Percentiles rank a stretch among this genome's conserved stretches.
These are phyloP conservation scores for Diaporthe ilicicola DNA, from an alignment of 2,329 filamentous ascomycete species.

Conservation along the genomic window DNA sequence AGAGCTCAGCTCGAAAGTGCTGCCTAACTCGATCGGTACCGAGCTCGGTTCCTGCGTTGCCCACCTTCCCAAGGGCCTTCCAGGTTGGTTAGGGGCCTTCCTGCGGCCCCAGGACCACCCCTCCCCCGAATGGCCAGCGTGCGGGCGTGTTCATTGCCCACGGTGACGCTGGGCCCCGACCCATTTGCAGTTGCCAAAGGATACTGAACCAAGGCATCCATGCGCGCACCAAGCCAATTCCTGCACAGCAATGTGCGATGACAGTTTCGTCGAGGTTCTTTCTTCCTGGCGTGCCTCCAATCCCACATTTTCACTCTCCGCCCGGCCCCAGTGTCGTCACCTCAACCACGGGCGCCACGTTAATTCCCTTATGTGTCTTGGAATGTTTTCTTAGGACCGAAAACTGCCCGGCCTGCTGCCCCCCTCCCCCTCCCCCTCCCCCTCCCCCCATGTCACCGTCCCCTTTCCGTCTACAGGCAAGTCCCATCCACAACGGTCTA, in stretches of 20 bases:
- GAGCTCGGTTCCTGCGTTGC: not conserved
- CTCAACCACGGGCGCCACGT: slow-evolving; percentile 27
- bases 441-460: not conserved
- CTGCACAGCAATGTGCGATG: slow-evolving; percentile 10
- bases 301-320: slow-evolving; percentile 4
- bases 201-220: not conserved
- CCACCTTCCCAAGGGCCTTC: not conserved
- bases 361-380: slow-evolving; percentile 26
- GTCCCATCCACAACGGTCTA: slow-evolving; percentile 11
- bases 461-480: slow-evolving; percentile 19
- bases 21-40: not conserved
- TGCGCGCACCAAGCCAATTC: slow-evolving; percentile 4
- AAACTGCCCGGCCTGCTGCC: not conserved
- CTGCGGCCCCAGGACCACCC: not conserved
- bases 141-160: not conserved
- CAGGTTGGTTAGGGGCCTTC: not conserved
- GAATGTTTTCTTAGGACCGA: not conserved
- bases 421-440: not conserved
- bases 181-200: not conserved
- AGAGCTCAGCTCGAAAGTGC: slow-evolving; percentile 1
- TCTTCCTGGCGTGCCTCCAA: slow-evolving; percentile 20
- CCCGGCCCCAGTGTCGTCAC: slow-evolving; percentile 22
- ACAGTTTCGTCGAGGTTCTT: not conserved
- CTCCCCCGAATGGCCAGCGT: not conserved
- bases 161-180: slow-evolving; percentile 6